Percentiles rank a stretch among this genome's conserved stretches.
phyloP scores from a whole-genome alignment of 1,139 yeast genomes.

The Yamadazyma sp. region DNA sequence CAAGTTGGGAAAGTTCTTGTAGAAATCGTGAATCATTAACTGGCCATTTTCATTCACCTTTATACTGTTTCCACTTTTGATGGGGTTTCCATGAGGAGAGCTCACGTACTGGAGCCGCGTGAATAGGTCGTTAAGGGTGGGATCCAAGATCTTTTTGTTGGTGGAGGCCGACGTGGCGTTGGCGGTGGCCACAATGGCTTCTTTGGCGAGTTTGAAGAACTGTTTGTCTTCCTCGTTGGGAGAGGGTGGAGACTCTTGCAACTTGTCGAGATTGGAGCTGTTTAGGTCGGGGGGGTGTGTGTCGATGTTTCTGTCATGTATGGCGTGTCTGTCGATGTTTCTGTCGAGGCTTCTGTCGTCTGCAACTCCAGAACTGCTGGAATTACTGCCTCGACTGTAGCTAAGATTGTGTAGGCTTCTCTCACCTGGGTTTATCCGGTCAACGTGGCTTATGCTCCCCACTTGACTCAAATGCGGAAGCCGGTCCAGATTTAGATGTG shows the following conservation, averaged over 20 bases:
- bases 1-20: conserved; percentile 43
- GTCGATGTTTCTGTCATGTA: no score
- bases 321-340: no score
- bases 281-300: no score
- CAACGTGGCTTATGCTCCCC: no score
- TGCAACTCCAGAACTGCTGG: background rate
- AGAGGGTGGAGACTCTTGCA: background rate
- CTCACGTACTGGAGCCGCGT: conserved; percentile 52
- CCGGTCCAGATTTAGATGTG: no score
- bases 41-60: conserved; percentile 43
- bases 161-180: conserved; percentile 17
- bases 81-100: conserved; percentile 55
- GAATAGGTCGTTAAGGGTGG: conserved; percentile 53
- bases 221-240: conserved; percentile 38
- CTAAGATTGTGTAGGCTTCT: background rate
- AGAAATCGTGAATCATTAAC: conserved; percentile 44
- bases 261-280: background rate
- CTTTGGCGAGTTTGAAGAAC: conserved; percentile 43
- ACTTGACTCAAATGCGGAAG: no score
- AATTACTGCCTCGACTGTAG: background rate
- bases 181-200: conserved; percentile 49
- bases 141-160: conserved; percentile 37
- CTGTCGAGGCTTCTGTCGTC: no score
- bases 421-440: no score
- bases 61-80: conserved; percentile 33